Evolutionary conservation across 2,329 filamentous ascomycete genomes (phyloP).

Genomic region (Xylaria sp.): DNA sequence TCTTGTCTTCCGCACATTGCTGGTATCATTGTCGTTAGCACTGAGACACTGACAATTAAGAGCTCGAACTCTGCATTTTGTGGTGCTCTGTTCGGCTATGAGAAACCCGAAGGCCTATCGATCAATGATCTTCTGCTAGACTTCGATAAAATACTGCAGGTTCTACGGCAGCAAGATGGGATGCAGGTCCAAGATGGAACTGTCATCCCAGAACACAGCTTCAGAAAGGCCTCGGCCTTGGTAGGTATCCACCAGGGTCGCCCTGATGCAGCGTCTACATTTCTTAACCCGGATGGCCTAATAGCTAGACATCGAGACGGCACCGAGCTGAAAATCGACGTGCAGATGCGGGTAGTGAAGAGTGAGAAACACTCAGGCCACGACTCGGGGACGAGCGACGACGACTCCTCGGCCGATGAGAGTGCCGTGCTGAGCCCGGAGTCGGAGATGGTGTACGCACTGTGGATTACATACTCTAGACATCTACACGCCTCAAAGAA

Average conservation of each 20-base stretch:
- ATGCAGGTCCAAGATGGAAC: slow-evolving; percentile 88
- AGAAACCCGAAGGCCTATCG: slow-evolving; percentile 78
- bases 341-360: slow-evolving; percentile 95
- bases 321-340: slow-evolving; percentile 88
- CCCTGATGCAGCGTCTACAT: slow-evolving; percentile 76
- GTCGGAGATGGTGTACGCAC: slow-evolving; percentile 85
- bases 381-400: slow-evolving; percentile 39
- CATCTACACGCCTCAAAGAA: slow-evolving; percentile 80
- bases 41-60: slow-evolving; percentile 76
- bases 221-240: slow-evolving; percentile 85
- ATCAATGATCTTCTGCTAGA: slow-evolving; percentile 83
- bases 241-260: slow-evolving; percentile 83
- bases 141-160: slow-evolving; percentile 82
- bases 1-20: slow-evolving; percentile 98
- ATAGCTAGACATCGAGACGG: slow-evolving; percentile 89
- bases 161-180: slow-evolving; percentile 86
- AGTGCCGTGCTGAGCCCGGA: slow-evolving; percentile 56
- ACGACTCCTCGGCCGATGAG: slow-evolving; percentile 44
- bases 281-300: slow-evolving; percentile 83
- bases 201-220: slow-evolving; percentile 94
- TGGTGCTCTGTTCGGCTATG: slow-evolving; percentile 87
- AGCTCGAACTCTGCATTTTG: slow-evolving; percentile 97
- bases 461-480: slow-evolving; percentile 97
- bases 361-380: slow-evolving; percentile 70
- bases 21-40: slow-evolving; percentile 91